Percentiles rank a stretch among this genome's conserved stretches.
phyloP scores from a whole-genome alignment of 116 monocot species.

The Iris pallida region DNA sequence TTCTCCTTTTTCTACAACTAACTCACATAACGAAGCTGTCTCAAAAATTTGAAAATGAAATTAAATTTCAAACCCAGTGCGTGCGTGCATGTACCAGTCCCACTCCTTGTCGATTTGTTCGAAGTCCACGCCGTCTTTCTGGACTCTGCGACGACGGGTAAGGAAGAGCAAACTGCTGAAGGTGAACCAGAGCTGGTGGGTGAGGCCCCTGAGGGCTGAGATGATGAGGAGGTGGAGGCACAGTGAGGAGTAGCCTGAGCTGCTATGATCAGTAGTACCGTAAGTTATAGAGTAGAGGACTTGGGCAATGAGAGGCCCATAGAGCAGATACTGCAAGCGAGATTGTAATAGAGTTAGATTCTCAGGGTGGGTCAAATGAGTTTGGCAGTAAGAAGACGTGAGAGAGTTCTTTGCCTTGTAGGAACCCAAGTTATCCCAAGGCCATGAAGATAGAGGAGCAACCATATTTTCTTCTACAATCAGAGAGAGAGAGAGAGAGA shows the following conservation, averaged over 20 bases:
- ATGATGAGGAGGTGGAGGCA: constrained; percentile 42
- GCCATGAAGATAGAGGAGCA: constrained; percentile 69
- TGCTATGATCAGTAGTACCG: background rate
- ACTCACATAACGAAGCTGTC: no score
- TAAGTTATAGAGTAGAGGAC: constrained; percentile 30
- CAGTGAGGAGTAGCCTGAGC: constrained; percentile 14
- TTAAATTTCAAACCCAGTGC: no score
- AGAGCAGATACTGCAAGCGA: constrained; percentile 66
- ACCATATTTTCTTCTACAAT: constrained; percentile 15
- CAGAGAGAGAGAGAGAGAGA: background rate
- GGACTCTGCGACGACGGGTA: constrained; percentile 53
- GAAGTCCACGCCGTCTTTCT: constrained; percentile 71
- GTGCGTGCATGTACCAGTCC: constrained; percentile 75
- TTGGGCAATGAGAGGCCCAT: constrained; percentile 66
- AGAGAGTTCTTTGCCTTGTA: constrained; percentile 53
- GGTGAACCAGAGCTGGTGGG: constrained; percentile 52
- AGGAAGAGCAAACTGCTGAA: constrained; percentile 73
- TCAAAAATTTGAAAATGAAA: no score
- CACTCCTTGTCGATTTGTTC: constrained; percentile 88
- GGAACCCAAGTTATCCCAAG: constrained; percentile 67
- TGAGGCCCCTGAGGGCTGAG: constrained; percentile 37
- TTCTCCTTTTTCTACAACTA: no score
- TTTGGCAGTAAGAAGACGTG: no score
- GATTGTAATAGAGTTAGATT: background rate
- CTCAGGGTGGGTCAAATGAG: no score